Base-by-base conservation (phyloP, 805 yeast genomes). In the Maudiozyma serrabonitensis region DNA sequence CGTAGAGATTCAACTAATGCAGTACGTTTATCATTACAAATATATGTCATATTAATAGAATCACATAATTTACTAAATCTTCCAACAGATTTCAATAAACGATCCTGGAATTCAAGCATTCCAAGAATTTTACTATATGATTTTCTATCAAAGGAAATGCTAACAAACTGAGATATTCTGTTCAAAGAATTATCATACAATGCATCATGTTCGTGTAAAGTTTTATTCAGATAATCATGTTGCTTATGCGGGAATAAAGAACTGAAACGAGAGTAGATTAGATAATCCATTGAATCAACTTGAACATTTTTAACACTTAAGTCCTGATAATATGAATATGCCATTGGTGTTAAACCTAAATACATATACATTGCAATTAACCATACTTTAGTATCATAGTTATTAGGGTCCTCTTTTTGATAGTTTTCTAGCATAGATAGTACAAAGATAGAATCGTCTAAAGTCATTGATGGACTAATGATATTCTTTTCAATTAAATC, bases 231-330 rank as follows among this genome's bases (percentile, higher is more conserved):
- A 39, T 51, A 58, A 18, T 68, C 56, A 21, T 69, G 67, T 2
- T 63, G 58, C 15, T 71, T 66, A 1, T 69, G 56, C 0, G 87
- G 86, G 38, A 60, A 63, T 1, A 73, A 53, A 0, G 79, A 60
- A 1, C 81, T 69, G 25, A 72, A 55, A 45, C 87, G 72, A 0
- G 80, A 70, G 9, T 73, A 65, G 9, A 82, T 57, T 53, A 75
- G 72, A 53, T 79, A 76, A 12, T 82, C 76, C 44, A 85, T 63
- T 0, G 87, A 76, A 58, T 90, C 96, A 46, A 75, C 71, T 65
- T 91, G 98, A 8, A 89, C 66, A 68, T 82, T 81, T 59, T 84
- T 87, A 56, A 88, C 76, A 37, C 80, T 78, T 46, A 90, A 64
- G 1, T 70, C 59, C 15, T 73, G 64, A 62, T 76, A 88, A 43